Conservation (phyloP, 139 green algal species). For the Chlorella sp. region DNA sequence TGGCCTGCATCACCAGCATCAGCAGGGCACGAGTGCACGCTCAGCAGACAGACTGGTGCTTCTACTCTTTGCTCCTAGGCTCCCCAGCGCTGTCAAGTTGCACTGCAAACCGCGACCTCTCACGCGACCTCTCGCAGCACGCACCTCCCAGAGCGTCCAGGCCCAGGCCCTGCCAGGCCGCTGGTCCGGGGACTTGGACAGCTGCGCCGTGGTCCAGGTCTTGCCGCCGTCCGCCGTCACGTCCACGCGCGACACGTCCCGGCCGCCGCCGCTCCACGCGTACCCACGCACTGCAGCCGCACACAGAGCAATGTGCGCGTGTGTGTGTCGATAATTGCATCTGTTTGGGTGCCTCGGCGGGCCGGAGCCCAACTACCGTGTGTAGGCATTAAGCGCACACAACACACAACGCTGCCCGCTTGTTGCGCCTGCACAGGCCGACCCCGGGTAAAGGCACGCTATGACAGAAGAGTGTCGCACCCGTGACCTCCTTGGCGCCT, state of each 20-base stretch:
- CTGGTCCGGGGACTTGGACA: constrained; percentile 12
- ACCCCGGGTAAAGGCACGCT: neutral
- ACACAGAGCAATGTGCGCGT: neutral
- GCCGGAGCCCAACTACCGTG: neutral
- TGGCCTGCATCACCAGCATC: constrained; percentile 1
- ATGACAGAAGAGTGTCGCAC: neutral
- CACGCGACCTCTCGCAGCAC: neutral
- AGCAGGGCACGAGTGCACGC: neutral
- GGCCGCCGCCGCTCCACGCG: constrained; percentile 71
- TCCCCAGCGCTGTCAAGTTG: neutral
- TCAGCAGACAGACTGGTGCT: neutral
- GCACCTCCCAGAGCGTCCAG: constrained; percentile 68
- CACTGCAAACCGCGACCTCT: neutral
- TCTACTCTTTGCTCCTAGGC: neutral
- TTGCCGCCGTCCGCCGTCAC: constrained; percentile 70
- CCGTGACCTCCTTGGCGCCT: constrained; percentile 33
- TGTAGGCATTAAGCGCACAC: neutral
- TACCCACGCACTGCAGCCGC: constrained; percentile 52
- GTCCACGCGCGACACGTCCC: constrained; percentile 75
- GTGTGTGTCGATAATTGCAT: too few species aligned
- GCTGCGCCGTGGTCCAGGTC: constrained; percentile 48
- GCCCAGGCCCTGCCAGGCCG: constrained; percentile 48
- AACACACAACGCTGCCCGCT: neutral
- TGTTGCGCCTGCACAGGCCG: neutral
- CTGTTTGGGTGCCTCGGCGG: neutral